Evolutionary conservation across 2,329 filamentous ascomycete genomes (phyloP).

Genomic region (Alternaria sp.): DNA sequence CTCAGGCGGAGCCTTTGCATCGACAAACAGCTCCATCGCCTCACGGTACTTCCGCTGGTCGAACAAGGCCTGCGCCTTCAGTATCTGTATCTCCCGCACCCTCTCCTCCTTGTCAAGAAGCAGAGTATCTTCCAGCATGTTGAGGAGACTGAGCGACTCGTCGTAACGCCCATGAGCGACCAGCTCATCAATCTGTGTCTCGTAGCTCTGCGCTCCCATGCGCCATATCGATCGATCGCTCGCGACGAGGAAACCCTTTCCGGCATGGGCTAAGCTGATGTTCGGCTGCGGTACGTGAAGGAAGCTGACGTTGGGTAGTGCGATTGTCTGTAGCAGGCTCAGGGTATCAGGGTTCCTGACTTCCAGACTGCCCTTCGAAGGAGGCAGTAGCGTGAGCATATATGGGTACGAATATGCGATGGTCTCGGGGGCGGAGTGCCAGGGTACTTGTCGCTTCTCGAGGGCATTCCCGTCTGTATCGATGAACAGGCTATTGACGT

Average conservation of each 20-base stretch:
- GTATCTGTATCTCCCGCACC: slow-evolving; percentile 84
- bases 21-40: slow-evolving; percentile 88
- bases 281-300: slow-evolving; percentile 93
- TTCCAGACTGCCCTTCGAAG: slow-evolving; percentile 83
- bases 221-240: slow-evolving; percentile 94
- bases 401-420: slow-evolving; percentile 98
- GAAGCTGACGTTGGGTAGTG: slow-evolving; percentile 79
- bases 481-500: slow-evolving; percentile 94
- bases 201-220: slow-evolving; percentile 92
- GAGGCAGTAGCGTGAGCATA: slow-evolving; percentile 82
- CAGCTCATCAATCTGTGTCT: slow-evolving; percentile 84
- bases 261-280: slow-evolving; percentile 91
- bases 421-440: slow-evolving; percentile 84
- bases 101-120: slow-evolving; percentile 81
- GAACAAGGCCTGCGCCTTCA: slow-evolving; percentile 88
- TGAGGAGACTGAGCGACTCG: slow-evolving; percentile 87
- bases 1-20: slow-evolving; percentile 88
- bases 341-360: slow-evolving; percentile 92
- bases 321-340: slow-evolving; percentile 84
- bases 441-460: slow-evolving; percentile 88
- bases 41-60: slow-evolving; percentile 81
- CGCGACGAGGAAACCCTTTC: slow-evolving; percentile 91
- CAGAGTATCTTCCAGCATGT: slow-evolving; percentile 91
- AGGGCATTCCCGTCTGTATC: slow-evolving; percentile 81
- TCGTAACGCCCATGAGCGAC: slow-evolving; percentile 77